Conservation (phyloP, 176 grass and related monocot genomes). For the Juncus effusus region DNA sequence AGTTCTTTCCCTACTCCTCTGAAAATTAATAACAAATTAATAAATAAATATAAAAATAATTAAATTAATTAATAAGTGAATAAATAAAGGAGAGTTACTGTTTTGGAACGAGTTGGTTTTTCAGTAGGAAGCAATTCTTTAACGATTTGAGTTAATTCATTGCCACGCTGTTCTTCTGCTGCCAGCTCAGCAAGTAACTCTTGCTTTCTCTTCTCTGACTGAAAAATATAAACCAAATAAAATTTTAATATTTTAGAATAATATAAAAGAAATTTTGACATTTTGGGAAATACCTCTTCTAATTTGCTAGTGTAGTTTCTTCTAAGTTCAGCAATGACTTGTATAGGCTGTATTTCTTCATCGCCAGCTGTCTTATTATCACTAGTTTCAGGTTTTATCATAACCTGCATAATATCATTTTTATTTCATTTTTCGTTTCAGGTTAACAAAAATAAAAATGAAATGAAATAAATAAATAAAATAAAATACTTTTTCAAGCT, state of each 20-base stretch:
- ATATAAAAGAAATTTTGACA: conserved; percentile 11
- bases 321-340: conserved; percentile 78
- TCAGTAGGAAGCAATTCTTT: conserved; percentile 79
- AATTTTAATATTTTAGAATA: neutral
- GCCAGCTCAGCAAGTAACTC: conserved; percentile 83
- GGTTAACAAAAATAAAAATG: conserved; percentile 9
- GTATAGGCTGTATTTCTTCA: conserved; percentile 40
- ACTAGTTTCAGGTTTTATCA: conserved; percentile 52
- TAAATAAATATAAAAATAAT: neutral
- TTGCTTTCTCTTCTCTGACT: conserved; percentile 91
- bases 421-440: neutral
- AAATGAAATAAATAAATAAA: conserved; percentile 18
- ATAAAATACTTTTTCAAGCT: conserved; percentile 57
- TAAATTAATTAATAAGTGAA: too few species aligned
- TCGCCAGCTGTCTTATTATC: conserved; percentile 27
- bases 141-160: conserved; percentile 89
- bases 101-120: conserved; percentile 47
- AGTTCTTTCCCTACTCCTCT: conserved; percentile 93
- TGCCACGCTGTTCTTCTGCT: conserved; percentile 77
- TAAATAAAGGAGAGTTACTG: conserved; percentile 31
- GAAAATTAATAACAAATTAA: conserved; percentile 23
- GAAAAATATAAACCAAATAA: conserved; percentile 19
- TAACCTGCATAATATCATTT: conserved; percentile 37
- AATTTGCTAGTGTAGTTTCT: conserved; percentile 84
- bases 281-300: conserved; percentile 61